Base-by-base conservation (phyloP, 2,329 filamentous ascomycete genomes). In the Xylariales sp. region DNA sequence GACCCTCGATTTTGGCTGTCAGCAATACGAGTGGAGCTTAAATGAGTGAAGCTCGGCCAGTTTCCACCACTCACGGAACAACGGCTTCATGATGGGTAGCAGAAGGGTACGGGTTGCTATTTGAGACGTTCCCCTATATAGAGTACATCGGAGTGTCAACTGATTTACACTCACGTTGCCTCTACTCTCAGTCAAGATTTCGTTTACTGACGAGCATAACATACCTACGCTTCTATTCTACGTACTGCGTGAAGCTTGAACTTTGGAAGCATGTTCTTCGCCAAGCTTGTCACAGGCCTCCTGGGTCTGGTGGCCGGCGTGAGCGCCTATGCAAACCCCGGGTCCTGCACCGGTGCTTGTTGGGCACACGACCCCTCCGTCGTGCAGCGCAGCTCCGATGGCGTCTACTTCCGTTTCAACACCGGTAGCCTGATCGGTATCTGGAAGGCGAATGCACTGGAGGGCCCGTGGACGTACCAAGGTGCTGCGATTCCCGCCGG, bases 371-470 rank as follows among this genome's bases (percentile, higher is more conserved):
- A 69, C 44, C 65, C 65, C 12, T 56, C 58, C 3, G 52, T 69
- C 19, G 54, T 68, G 44, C 60, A 57, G 24, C 61, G 64, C 9
- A 42, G 46, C 32, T 54, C 53, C 14, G 66, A 70, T 36, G 64
- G 65, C 33, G 60, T 51, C 15, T 70, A 66, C 50, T 70, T 68
- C 53, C 57, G 65, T 39, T 70, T 69, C 56, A 61, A 58, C 21
- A 70, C 68, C 5, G 63, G 63, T 18, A 59, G 57, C 48, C 56
- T 54, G 32, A 67, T 70, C 47, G 59, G 59, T 33, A 65, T 69
- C 40, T 59, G 59, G 40, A 66, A 61, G 15, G 55, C 66, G 2
- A 46, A 53, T n/a, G 53, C 54, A 9, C 42, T 70, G 33, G 53
- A 51, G 4, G 68, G 67, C 1, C 64, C 66, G 5, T 73, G 70